phyloP scores from a whole-genome alignment of 805 yeast genomes.

The Starmerella cellae region DNA sequence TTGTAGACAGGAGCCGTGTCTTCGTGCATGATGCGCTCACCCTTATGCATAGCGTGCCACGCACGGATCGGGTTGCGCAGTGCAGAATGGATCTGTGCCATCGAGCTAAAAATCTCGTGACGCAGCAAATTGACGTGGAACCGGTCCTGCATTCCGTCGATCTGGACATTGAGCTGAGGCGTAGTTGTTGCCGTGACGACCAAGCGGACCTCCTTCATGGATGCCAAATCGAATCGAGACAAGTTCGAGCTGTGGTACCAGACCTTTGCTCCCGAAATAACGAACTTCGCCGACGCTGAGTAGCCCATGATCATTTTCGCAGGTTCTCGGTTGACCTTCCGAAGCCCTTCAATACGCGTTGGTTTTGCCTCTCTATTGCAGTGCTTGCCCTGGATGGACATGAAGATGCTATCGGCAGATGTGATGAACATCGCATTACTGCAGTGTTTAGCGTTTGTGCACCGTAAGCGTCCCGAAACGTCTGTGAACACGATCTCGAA shows the following conservation, averaged over 20 bases:
- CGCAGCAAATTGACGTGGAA: slow-evolving; percentile 24
- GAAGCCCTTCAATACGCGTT: neutral
- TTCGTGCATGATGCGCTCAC: slow-evolving; percentile 1
- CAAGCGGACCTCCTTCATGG: slow-evolving; percentile 20
- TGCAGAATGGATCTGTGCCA: slow-evolving; percentile 20
- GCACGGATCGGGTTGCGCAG: slow-evolving; percentile 3
- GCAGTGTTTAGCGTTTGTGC: slow-evolving; percentile 9
- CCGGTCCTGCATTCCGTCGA: slow-evolving; percentile 20
- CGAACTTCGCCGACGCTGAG: slow-evolving; percentile 12
- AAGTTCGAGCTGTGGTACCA: slow-evolving; percentile 26
- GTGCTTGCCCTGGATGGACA: slow-evolving; percentile 26
- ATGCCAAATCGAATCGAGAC: slow-evolving; percentile 22
- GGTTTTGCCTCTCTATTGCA: neutral
- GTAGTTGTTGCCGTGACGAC: slow-evolving; percentile 20
- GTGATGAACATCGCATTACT: slow-evolving; percentile 26
- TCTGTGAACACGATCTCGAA: slow-evolving; percentile 16
- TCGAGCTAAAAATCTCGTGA: slow-evolving; percentile 26
- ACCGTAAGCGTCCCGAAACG: slow-evolving; percentile 20
- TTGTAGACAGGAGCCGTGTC: neutral
- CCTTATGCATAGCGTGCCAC: slow-evolving; percentile 1
- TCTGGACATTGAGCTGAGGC: slow-evolving; percentile 24
- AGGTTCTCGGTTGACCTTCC: too few species aligned
- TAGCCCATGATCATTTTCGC: slow-evolving; percentile 2
- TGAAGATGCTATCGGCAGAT: slow-evolving; percentile 25
- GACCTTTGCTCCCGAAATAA: slow-evolving; percentile 8